Evolutionary conservation across 2,329 filamentous ascomycete species (phyloP), one percentile per base, ranked within the genome.

Genomic region (Cercospora beticola): DNA sequence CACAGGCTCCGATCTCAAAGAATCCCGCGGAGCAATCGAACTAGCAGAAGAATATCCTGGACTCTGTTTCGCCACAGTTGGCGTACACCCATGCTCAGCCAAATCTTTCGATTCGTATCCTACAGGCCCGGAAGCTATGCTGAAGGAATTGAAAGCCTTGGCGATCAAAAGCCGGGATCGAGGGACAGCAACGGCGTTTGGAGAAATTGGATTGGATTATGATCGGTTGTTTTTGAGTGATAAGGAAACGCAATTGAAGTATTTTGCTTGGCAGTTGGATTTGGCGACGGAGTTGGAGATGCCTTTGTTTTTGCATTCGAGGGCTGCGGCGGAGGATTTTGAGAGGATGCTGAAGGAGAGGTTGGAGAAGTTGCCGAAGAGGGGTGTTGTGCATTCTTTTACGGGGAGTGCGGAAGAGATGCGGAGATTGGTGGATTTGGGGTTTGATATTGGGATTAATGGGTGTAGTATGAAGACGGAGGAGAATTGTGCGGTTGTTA

Each of bases 201-300:
- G 95, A 60, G 95, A 99, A 81, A 93, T 99, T 70, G 95, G 95
- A 1, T 89, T 99, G 4, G 95, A 99, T 81, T 99, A 98, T 78
- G 95, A 99, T 81, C 89, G 95, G 1, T 83, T 99, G 40, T 91
- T 92, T 75, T 90, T 94, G 75, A 93, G 92, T 76, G 88, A 90
- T 46, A 92, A 90, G 76, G 89, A 90, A 26, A 87, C 90, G 16
- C 95, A 99, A 80, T 83, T 94, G 31, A 90, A 93, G 76, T 93
- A 92, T 69, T 99, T 99, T 78, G 88, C 89, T 52, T 86, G 87
- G 6, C 95, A 99, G 79, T 86, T 98, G 4, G 87, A 90, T 67
- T 84, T 98, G 3, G 93, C 92, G 0, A 87, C 91, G 5, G 86
- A 88, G 59, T 86, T 94, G 3, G 91, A 92, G 73, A 83, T 97